Evolutionary conservation across 495 filamentous ascomycete genomes (phyloP).

Genomic region (Trichocladium uniseriatum): DNA sequence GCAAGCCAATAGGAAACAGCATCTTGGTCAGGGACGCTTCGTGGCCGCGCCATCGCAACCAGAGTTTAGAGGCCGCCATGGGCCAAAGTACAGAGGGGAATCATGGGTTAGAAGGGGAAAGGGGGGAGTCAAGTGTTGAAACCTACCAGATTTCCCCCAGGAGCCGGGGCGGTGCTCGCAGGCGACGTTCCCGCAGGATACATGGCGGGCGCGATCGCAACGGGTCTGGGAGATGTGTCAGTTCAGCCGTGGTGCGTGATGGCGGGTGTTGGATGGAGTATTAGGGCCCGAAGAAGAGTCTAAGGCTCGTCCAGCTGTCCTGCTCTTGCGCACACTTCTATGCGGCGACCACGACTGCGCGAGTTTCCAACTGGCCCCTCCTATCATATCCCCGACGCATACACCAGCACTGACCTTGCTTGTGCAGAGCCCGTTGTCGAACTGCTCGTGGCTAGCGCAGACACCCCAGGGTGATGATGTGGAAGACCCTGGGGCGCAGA

Average conservation of each 20-base stretch:
- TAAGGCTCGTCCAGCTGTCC: neutral
- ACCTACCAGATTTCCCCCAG: slow-evolving; percentile 60
- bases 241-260: no score
- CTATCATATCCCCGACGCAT: neutral
- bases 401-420: slow-evolving; percentile 46
- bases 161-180: slow-evolving; percentile 57
- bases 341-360: no score
- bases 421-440: slow-evolving; percentile 48
- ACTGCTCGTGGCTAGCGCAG: slow-evolving; percentile 54
- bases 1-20: slow-evolving; percentile 12
- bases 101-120: no score
- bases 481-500: slow-evolving; percentile 29
- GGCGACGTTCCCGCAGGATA: slow-evolving; percentile 54
- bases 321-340: no score
- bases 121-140: no score
- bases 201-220: slow-evolving; percentile 24
- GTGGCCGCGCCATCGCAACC: neutral
- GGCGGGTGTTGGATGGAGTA: no score
- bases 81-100: neutral
- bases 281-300: no score
- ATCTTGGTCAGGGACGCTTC: neutral
- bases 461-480: slow-evolving; percentile 48
- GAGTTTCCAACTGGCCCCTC: no score
- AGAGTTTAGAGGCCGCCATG: no score
- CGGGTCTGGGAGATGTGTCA: slow-evolving; percentile 16